Conservation (phyloP, 768 basidiomycete genomes). For the Nidularia sp. region DNA sequence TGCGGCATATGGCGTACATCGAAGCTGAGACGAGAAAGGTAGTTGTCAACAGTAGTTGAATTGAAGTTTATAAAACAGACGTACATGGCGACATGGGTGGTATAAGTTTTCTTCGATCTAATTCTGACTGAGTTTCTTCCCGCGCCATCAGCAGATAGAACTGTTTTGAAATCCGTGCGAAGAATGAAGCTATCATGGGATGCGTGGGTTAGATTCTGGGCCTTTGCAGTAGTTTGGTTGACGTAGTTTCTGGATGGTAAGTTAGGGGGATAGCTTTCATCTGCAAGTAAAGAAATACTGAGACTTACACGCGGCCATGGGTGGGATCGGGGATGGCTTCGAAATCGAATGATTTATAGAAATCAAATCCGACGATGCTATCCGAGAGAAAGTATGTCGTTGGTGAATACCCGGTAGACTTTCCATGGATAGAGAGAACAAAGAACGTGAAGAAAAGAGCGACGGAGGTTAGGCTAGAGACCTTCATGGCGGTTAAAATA, state of each 20-base stretch:
- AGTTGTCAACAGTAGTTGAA: not conserved
- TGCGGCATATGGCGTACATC: constrained; percentile 1
- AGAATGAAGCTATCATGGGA: not conserved
- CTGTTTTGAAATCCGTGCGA: constrained; percentile 1
- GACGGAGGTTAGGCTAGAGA: not conserved
- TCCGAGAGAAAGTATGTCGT: not conserved
- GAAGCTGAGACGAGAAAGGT: not conserved
- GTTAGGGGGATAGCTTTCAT: not conserved
- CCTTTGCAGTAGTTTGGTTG: not conserved
- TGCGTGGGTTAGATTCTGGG: not conserved
- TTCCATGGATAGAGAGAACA: not conserved
- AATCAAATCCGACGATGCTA: not conserved
- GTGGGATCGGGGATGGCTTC: constrained; percentile 1
- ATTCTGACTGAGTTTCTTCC: not conserved
- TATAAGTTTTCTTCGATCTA: not conserved
- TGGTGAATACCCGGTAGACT: not conserved
- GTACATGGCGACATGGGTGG: not conserved
- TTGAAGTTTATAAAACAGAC: not conserved
- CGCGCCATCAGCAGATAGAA: not conserved
- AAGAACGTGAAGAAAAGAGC: not conserved
- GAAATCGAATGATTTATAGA: not conserved
- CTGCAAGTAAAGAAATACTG: not conserved
- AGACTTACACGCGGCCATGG: constrained; percentile 1
- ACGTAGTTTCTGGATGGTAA: not conserved
- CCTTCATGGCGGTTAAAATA: too few relatives aligned